Evolutionary conservation across 2,329 filamentous ascomycete species (phyloP).

Genomic region (Epichloe gansuensis): DNA sequence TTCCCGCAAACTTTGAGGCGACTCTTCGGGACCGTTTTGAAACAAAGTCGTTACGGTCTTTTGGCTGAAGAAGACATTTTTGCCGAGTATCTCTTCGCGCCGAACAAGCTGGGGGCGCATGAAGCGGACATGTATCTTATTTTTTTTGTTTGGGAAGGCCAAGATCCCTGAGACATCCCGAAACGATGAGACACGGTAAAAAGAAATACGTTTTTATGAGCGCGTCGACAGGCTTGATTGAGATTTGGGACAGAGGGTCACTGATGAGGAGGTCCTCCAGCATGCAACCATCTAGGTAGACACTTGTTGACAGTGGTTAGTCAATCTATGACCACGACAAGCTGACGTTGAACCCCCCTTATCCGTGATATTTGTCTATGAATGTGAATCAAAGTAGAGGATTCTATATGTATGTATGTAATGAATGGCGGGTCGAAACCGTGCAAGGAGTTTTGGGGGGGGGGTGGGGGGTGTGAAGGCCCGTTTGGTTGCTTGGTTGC

Average conservation of each 20-base stretch:
- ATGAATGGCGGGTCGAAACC: neutral
- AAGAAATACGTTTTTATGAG: neutral
- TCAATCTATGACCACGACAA: too few species aligned
- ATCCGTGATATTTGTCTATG: too few species aligned
- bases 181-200: neutral
- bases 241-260: neutral
- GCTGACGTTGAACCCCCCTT: too few species aligned
- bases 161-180: neutral
- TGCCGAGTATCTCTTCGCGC: neutral
- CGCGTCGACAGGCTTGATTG: neutral
- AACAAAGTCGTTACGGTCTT: too few species aligned
- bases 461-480: neutral
- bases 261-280: too few species aligned
- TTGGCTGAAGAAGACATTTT: neutral
- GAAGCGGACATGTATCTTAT: neutral
- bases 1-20: too few species aligned
- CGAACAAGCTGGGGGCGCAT: neutral
- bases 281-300: too few species aligned
- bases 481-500: constrained; percentile 12
- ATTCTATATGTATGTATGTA: too few species aligned
- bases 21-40: neutral
- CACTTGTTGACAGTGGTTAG: too few species aligned
- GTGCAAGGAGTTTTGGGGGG: neutral
- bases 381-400: too few species aligned
- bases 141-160: neutral